These are phyloP conservation scores for Crotalaria pallida DNA, from an alignment of 306 rosid species.

Conservation along the genomic window DNA sequence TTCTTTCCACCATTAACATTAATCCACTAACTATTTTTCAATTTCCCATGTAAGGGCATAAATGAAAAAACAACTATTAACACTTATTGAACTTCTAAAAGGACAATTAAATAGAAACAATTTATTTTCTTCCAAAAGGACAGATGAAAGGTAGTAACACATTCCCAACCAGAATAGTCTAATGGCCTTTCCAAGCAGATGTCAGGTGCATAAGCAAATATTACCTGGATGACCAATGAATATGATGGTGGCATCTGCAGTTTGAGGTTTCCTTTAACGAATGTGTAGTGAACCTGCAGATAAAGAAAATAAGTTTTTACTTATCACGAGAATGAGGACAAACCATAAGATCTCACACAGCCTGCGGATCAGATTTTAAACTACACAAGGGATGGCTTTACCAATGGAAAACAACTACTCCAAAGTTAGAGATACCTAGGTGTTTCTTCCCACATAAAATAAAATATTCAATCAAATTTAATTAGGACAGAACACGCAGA, in stretches of 20 bases:
- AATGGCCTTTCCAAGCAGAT: neutral
- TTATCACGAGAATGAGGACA: neutral
- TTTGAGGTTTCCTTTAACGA: slow-evolving; percentile 61
- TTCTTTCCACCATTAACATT: too few relatives aligned
- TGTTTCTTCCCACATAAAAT: neutral
- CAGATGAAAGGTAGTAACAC: too few relatives aligned
- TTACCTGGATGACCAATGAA: slow-evolving; percentile 87
- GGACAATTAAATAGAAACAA: too few relatives aligned
- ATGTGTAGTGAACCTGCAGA: slow-evolving; percentile 73
- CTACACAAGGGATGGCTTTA: neutral
- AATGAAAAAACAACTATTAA: too few relatives aligned
- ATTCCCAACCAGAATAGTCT: neutral
- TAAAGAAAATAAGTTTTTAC: neutral
- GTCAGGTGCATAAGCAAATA: neutral
- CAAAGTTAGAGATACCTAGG: neutral
- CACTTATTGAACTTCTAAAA: too few relatives aligned
- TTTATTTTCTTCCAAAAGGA: too few relatives aligned
- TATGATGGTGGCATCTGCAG: slow-evolving; percentile 77
- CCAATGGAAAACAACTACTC: neutral
- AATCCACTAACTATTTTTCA: too few relatives aligned
- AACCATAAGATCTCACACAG: neutral
- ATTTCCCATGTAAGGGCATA: too few relatives aligned
- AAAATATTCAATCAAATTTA: neutral
- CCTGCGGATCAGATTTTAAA: neutral
- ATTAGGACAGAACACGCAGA: neutral